Conservation (phyloP, 805 yeast genomes). For the Brettanomyces sp. region DNA sequence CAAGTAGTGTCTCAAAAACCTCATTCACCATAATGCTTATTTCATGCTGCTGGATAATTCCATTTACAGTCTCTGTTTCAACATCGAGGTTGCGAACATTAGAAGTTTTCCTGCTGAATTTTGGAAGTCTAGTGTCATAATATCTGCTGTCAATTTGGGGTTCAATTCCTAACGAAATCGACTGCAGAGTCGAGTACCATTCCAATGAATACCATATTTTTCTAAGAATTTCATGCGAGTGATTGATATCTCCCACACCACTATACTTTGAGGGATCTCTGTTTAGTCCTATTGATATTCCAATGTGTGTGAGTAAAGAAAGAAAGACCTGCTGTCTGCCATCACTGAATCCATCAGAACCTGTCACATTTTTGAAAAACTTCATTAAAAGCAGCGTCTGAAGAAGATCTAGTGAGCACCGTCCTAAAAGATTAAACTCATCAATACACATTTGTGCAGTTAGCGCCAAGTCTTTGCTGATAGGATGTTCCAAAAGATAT, state of each 20-base stretch:
- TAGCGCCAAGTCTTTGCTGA: slow-evolving; percentile 29
- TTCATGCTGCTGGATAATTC: slow-evolving; percentile 22
- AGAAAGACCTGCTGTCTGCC: slow-evolving; percentile 48
- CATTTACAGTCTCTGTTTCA: slow-evolving; percentile 31
- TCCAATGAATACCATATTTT: background rate
- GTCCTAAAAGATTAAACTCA: slow-evolving; percentile 41
- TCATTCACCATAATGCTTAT: slow-evolving; percentile 24
- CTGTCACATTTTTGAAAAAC: slow-evolving; percentile 40
- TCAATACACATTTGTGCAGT: slow-evolving; percentile 47
- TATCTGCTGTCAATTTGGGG: slow-evolving; percentile 27
- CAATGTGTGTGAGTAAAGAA: slow-evolving; percentile 62
- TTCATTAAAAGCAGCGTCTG: slow-evolving; percentile 47
- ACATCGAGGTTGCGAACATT: slow-evolving; percentile 29
- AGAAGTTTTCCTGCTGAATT: slow-evolving; percentile 25
- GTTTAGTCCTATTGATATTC: slow-evolving; percentile 55
- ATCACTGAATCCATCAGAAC: slow-evolving; percentile 44
- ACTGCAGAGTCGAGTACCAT: slow-evolving; percentile 24
- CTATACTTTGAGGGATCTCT: slow-evolving; percentile 52
- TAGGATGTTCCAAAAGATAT: slow-evolving; percentile 36
- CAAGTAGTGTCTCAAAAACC: slow-evolving; percentile 29
- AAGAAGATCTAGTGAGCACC: slow-evolving; percentile 40
- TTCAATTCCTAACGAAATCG: slow-evolving; percentile 40
- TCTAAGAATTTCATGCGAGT: slow-evolving; percentile 13
- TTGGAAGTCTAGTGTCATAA: slow-evolving; percentile 47
- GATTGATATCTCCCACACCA: slow-evolving; percentile 7